Percentiles rank a stretch among this genome's conserved stretches.
phyloP scores from a whole-genome alignment of 2,329 filamentous ascomycete genomes.

The Mycosphaerella sp. region DNA sequence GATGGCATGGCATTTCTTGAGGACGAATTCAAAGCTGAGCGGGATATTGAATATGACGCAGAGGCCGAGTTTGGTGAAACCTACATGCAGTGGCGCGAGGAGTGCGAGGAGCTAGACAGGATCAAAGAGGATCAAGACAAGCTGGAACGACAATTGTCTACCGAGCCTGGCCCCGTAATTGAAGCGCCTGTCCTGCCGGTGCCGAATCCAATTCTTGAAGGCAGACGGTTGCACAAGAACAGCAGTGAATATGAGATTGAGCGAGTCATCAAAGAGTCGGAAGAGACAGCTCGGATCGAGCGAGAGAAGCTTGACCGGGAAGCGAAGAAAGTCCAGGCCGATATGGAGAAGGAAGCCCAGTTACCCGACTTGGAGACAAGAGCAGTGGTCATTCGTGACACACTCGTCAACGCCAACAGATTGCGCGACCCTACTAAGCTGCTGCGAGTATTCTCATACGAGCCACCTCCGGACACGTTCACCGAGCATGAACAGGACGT shows the following conservation, averaged over 20 bases:
- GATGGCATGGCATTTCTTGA: constrained; percentile 31
- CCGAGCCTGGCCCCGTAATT: constrained; percentile 37
- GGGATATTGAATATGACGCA: constrained; percentile 28
- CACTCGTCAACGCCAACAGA: constrained; percentile 61
- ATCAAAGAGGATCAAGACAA: constrained; percentile 37
- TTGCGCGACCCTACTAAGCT: constrained; percentile 59
- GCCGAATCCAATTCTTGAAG: constrained; percentile 46
- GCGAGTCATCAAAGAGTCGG: constrained; percentile 63
- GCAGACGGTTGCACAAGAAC: constrained; percentile 49
- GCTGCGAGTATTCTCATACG: constrained; percentile 63
- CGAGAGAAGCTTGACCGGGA: constrained; percentile 49
- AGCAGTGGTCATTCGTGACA: constrained; percentile 52
- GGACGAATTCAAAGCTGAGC: constrained; percentile 24
- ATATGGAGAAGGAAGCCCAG: constrained; percentile 68
- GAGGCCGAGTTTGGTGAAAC: constrained; percentile 32
- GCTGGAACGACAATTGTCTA: constrained; percentile 32
- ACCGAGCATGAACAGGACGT: constrained; percentile 60
- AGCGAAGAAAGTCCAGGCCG: constrained; percentile 61
- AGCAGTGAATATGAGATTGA: constrained; percentile 69
- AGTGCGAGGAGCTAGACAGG: constrained; percentile 38
- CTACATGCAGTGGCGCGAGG: constrained; percentile 39
- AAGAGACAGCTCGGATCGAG: constrained; percentile 64
- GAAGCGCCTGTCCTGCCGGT: constrained; percentile 36
- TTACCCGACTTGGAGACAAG: constrained; percentile 63
- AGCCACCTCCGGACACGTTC: constrained; percentile 69